These are phyloP conservation scores for Vickermania spadyakhi DNA, from an alignment of 208 protist genomes.

Conservation along the genomic window DNA sequence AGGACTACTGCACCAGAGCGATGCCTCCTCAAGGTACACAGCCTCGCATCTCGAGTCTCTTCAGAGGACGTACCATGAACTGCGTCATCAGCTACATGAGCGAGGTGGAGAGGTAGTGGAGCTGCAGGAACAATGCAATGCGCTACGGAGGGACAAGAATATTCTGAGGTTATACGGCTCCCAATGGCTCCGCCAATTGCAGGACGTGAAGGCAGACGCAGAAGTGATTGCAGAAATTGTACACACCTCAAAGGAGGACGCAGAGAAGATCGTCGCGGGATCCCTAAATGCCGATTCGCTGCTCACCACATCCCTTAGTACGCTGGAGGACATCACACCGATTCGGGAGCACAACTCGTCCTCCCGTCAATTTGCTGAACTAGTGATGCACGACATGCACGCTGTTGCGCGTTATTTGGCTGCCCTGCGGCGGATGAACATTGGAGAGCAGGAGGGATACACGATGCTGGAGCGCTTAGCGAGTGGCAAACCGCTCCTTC, in stretches of 20 bases:
- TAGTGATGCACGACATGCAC: conserved; percentile 55
- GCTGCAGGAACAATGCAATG: conserved; percentile 27
- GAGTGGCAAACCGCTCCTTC: conserved; percentile 7
- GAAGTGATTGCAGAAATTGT: conserved; percentile 60
- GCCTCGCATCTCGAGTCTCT: conserved; percentile 28
- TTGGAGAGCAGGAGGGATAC: conserved; percentile 36
- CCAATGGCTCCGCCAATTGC: conserved; percentile 27
- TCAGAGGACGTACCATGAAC: conserved; percentile 23
- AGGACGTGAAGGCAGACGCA: conserved; percentile 56
- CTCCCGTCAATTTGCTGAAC: conserved; percentile 37
- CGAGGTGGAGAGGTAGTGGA: conserved; percentile 45
- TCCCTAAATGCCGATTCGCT: conserved; percentile 6
- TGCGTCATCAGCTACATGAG: conserved; percentile 35
- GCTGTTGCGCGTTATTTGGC: conserved; percentile 49
- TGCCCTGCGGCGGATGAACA: conserved; percentile 63
- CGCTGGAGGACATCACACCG: conserved; percentile 7
- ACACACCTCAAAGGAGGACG: conserved; percentile 30
- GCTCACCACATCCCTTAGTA: conserved; percentile 1
- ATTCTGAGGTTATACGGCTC: conserved; percentile 5
- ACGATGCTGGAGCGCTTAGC: conserved; percentile 32
- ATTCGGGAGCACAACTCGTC: conserved; percentile 6
- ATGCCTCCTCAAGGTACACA: conserved; percentile 42
- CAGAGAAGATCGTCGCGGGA: conserved; percentile 29
- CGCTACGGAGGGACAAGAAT: conserved; percentile 17
- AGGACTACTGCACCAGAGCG: conserved; percentile 9